phyloP scores from a whole-genome alignment of 2,329 filamentous ascomycete genomes.

The Lecanosticta acicola region DNA sequence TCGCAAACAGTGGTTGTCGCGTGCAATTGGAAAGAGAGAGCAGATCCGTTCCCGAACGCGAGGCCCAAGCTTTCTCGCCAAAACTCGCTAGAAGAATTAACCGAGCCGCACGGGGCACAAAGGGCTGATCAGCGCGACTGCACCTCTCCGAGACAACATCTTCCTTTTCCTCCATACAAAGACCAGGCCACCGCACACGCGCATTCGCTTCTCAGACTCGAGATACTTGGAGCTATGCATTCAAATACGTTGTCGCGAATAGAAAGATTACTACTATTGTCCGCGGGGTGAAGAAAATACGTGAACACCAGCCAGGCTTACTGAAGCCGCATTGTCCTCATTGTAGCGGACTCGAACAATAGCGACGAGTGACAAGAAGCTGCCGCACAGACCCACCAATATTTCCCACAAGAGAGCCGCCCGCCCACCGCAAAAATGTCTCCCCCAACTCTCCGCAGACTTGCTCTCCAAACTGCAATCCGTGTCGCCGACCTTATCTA shows the following conservation, averaged over 20 bases:
- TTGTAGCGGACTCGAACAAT: background rate
- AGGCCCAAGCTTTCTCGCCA: background rate
- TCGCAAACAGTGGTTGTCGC: too few species aligned
- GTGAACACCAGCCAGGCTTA: too few species aligned
- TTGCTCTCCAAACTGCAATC: conserved; percentile 38
- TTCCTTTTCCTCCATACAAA: background rate
- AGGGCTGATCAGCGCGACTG: background rate
- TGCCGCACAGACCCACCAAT: too few species aligned
- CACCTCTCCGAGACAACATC: background rate
- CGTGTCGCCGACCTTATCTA: conserved; percentile 47
- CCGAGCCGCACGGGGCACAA: background rate
- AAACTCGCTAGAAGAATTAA: background rate
- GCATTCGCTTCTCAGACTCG: background rate
- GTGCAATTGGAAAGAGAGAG: too few species aligned
- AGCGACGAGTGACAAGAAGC: background rate
- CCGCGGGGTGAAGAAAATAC: background rate
- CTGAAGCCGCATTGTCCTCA: background rate
- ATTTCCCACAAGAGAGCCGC: too few species aligned
- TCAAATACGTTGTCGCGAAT: too few species aligned
- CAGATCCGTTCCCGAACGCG: too few species aligned
- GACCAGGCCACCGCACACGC: background rate
- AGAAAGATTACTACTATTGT: background rate
- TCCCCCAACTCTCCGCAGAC: conserved; percentile 34
- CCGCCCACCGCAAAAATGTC: conserved; percentile 19
- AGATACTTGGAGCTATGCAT: background rate